Evolutionary conservation across 2,329 filamentous ascomycete genomes (phyloP), one percentile per base, ranked within the genome.

Genomic region (Aspergillus pseudonomiae): DNA sequence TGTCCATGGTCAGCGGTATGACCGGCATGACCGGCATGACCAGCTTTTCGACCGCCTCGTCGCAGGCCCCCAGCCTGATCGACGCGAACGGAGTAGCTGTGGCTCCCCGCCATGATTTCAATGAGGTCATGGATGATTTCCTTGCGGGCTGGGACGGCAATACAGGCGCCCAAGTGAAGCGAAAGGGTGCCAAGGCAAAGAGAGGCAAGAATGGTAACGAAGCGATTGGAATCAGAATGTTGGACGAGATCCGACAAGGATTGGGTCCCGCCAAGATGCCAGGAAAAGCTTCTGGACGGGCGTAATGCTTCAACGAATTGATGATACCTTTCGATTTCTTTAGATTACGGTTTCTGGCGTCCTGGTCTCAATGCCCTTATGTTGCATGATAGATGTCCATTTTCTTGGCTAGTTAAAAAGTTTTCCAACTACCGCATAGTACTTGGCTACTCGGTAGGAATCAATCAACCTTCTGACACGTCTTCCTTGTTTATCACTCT

Each of bases 71-170:
- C 80, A 74, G 90, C 61, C 73, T 81, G 46, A 70, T 80, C 59
- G 76, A 79, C 58, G 76, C 73, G 14, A 75, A 73, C 19, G 77
- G 75, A 43, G 69, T 73, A 26, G 73, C 74, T n/a, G 73, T 89
- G 0, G 86, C 89, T 11, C 81, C 92, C 43, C 84, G 93, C 53
- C 82, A 85, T 45, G 94, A 97, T 75, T 97, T 99, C 78, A 90
- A 97, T 75, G 86, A 84, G 65, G 93, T 98, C 75, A 88, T 99
- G 84, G 94, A 98, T 74, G 94, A 97, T 62, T 99, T 99, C 79
- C 80, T 98, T 30, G 91, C 89, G 10, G 88, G 84, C 39, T 82
- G 81, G 80, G 78, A 80, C 52, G 78, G 79, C 67, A 79, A 81
- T 57, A 77, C 75, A 24, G 75, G 78, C 54, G 68, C 75, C 6